Evolutionary conservation across 108 stramenopile species (phyloP).

Genomic region (Aurantiochytrium sp.): DNA sequence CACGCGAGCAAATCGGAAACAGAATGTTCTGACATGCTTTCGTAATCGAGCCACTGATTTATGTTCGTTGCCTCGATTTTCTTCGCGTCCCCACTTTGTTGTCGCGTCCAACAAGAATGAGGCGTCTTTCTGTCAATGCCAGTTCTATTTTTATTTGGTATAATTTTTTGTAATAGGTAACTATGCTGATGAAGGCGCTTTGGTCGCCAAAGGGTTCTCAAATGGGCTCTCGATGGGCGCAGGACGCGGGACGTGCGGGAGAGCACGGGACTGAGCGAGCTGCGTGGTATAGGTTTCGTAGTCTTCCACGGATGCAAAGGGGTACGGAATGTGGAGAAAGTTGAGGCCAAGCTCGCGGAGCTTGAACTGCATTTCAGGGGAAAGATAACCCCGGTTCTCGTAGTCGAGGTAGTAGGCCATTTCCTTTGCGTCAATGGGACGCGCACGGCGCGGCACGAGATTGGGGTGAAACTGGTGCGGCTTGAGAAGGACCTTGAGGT

Average conservation of each 20-base stretch:
- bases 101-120: no score
- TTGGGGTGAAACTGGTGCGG: slow-evolving; percentile 72
- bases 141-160: no score
- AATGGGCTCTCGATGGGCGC: not conserved
- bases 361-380: slow-evolving; percentile 75
- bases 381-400: slow-evolving; percentile 83
- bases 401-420: slow-evolving; percentile 86
- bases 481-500: slow-evolving; percentile 77
- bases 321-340: not conserved
- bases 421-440: slow-evolving; percentile 74
- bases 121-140: no score
- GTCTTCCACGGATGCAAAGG: not conserved
- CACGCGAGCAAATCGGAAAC: no score
- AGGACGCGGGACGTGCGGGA: not conserved
- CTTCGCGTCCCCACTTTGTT: no score
- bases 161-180: not conserved
- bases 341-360: not conserved
- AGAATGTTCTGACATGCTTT: no score
- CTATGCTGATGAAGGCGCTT: not conserved
- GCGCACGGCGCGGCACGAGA: slow-evolving; percentile 66
- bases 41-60: no score
- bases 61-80: no score
- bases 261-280: not conserved
- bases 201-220: not conserved
- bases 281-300: not conserved